Conservation (phyloP, 1,139 yeast genomes). For the Nakaseomyces nivariensis region DNA sequence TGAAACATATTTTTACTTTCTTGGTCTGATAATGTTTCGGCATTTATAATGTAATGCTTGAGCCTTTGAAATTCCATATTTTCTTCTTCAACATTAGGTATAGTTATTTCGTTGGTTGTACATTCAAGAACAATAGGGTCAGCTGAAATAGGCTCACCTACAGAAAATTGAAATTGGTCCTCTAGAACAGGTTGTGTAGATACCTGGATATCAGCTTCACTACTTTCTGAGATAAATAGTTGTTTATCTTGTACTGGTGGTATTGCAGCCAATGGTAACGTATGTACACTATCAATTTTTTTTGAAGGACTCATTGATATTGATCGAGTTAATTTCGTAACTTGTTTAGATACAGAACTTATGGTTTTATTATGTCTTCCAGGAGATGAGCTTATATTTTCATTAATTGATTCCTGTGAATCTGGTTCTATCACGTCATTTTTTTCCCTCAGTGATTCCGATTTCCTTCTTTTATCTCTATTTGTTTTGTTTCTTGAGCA, state of each 20-base stretch:
- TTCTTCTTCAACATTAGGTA: not conserved
- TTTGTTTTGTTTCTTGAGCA: not conserved
- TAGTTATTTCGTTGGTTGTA: not conserved
- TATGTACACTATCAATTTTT: not conserved
- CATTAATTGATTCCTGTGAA: not conserved
- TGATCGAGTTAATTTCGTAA: not conserved
- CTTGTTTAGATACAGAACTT: no score
- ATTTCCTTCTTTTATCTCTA: not conserved
- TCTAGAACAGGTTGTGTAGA: not conserved
- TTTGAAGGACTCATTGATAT: not conserved
- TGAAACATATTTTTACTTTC: conserved; percentile 3
- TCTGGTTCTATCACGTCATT: not conserved
- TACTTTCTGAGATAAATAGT: not conserved
- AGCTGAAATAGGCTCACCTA: not conserved
- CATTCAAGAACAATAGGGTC: not conserved
- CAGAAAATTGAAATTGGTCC: not conserved
- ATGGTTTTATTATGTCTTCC: not conserved
- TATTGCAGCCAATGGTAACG: no score
- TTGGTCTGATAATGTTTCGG: not conserved
- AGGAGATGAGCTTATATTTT: not conserved
- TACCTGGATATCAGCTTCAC: not conserved
- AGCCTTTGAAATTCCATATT: not conserved
- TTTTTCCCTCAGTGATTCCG: not conserved
- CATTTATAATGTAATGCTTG: not conserved
- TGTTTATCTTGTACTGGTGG: not conserved